These are phyloP conservation scores for Manihot esculenta DNA, from an alignment of 441 rosid species.

Conservation along the genomic window DNA sequence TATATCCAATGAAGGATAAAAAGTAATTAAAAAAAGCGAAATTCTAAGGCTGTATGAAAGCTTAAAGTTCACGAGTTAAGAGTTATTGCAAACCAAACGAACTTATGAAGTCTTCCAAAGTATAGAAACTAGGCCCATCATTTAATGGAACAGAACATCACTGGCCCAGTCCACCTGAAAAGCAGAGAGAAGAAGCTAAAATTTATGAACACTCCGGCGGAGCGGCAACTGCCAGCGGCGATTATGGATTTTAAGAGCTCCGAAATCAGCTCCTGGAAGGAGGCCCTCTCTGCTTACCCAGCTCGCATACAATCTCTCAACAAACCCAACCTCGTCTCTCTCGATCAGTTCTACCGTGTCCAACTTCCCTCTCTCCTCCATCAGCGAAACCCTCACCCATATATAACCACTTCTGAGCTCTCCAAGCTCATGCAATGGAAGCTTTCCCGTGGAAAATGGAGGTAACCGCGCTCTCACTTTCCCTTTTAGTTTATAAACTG, in stretches of 20 bases:
- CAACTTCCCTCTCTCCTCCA: slow-evolving; percentile 62
- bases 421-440: slow-evolving; percentile 84
- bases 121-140: neutral
- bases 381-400: slow-evolving; percentile 71
- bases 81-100: too few species aligned
- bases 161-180: neutral
- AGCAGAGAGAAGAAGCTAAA: neutral
- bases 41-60: too few species aligned
- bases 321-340: slow-evolving; percentile 63
- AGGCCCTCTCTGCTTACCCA: slow-evolving; percentile 57
- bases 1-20: too few species aligned
- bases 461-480: slow-evolving; percentile 34
- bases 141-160: neutral
- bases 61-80: too few species aligned
- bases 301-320: slow-evolving; percentile 49
- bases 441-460: slow-evolving; percentile 90
- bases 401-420: slow-evolving; percentile 71
- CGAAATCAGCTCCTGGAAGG: slow-evolving; percentile 51
- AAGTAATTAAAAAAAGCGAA: too few species aligned
- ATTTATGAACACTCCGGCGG: neutral
- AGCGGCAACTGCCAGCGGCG: neutral
- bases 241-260: slow-evolving; percentile 50
- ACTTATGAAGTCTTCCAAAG: too few species aligned
- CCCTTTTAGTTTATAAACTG: neutral
- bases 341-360: slow-evolving; percentile 67